Evolutionary conservation across 768 basidiomycete genomes (phyloP).

Genomic region (Thelephora aurantiotincta): DNA sequence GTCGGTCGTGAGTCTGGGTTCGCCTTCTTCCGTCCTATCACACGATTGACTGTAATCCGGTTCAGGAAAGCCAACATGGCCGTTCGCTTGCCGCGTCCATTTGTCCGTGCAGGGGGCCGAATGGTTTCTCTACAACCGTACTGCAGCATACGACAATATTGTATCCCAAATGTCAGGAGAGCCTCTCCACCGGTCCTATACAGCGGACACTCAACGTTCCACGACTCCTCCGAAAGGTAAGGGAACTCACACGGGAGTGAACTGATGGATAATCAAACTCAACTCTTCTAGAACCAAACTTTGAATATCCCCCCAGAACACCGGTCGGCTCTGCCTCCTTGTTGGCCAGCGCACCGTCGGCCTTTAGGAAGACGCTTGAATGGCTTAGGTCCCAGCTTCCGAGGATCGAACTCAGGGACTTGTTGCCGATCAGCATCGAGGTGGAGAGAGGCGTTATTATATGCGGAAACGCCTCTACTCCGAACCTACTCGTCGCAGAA

Average conservation of each 20-base stretch:
- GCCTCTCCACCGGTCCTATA: not conserved
- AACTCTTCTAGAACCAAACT: too few relatives aligned
- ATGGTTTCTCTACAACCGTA: conserved; percentile 87
- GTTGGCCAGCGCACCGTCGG: conserved; percentile 9
- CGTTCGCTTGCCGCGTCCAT: conserved; percentile 68
- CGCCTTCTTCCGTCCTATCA: not conserved
- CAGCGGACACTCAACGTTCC: not conserved
- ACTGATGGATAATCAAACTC: too few relatives aligned
- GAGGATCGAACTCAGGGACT: conserved; percentile 61
- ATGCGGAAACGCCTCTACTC: conserved; percentile 78
- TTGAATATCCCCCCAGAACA: not conserved
- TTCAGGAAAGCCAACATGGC: conserved; percentile 11
- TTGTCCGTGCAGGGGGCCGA: conserved; percentile 76
- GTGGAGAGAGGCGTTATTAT: conserved; percentile 71
- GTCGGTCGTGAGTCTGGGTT: conserved; percentile 24
- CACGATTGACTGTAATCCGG: conserved; percentile 16
- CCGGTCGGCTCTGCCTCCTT: conserved; percentile 15
- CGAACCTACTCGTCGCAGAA: conserved; percentile 67
- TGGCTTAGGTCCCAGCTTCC: conserved; percentile 55
- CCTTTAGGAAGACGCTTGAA: conserved; percentile 26
- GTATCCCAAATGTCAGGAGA: conserved; percentile 54
- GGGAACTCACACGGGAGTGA: too few relatives aligned
- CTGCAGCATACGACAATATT: conserved; percentile 80
- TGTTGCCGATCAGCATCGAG: conserved; percentile 76
- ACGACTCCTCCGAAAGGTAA: not conserved